Evolutionary conservation across 805 yeast species (phyloP), one percentile per base, ranked within the genome.

Genomic region (Starmerella tilneyi): DNA sequence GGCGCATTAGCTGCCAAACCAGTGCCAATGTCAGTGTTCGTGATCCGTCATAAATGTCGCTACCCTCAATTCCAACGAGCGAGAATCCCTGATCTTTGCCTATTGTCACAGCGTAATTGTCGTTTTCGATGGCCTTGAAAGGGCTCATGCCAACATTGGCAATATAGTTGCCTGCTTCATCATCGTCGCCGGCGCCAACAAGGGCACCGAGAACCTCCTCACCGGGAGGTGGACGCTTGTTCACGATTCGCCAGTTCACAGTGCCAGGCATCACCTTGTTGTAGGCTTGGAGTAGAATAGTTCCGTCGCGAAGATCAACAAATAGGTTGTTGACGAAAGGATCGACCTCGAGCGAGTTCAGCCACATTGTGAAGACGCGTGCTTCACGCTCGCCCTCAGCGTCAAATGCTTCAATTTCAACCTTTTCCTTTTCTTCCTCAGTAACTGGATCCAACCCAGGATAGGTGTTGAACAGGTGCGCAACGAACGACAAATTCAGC

Each of bases 361-460:
- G 76, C 98, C 98, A 92, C 59, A 92, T 69, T 5, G 98, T 92
- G 68, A 92, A 92, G 11, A 92, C 98, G 64, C 98, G 77, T 3
- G 98, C 98, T 69, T 92, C 98, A 68, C 98, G 83, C 68, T 92
- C 98, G 52, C 98, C 98, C 68, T 92, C 98, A 21, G 98, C 98
- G 63, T 92, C 98, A 59, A 92, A 92, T 56, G 85, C 97, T 69
- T 92, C 98, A 56, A 92, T 84, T 62, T 88, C 97, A 23, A 92
- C 84, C 57, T 79, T 81, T 45, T 51, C 54, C 63, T 89, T 96
- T 47, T 69, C 72, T 66, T 88, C 97, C 52, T 64, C 68, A 60
- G 84, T 94, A 53, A 89, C 75, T 47, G 97, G 97, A 49, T 88
- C 97, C 53, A 92, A 74, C 41, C 98, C 97, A 40, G 98, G 98